A percentile compares a stretch with the other conserved stretches of the same genome.
Conservation (phyloP, 2,329 filamentous ascomycete genomes). For the Scedosporium dehoogii region DNA sequence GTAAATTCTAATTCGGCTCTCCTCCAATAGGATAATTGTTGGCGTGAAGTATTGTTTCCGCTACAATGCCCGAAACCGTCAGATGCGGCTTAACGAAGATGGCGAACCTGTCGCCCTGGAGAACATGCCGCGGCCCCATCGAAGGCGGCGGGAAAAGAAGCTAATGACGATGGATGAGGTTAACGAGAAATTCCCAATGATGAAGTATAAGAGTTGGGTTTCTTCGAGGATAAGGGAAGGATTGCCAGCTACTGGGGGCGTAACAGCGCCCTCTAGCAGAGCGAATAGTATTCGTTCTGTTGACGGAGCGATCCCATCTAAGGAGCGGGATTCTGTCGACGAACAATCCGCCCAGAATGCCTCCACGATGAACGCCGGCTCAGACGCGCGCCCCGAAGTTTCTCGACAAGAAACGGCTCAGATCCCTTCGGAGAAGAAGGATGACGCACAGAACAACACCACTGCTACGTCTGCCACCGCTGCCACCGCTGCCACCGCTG, state of each 20-base stretch:
- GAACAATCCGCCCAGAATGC: conserved; percentile 30
- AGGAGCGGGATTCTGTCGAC: conserved; percentile 33
- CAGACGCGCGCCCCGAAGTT: conserved; percentile 12
- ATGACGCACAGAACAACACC: not conserved
- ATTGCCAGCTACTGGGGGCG: conserved; percentile 72
- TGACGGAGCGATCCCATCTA: conserved; percentile 38
- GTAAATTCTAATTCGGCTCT: too few relatives aligned
- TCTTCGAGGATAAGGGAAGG: conserved; percentile 74
- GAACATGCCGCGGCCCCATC: conserved; percentile 73
- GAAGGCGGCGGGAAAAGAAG: conserved; percentile 90
- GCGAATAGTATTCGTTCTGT: conserved; percentile 63
- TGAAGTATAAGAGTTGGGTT: conserved; percentile 95
- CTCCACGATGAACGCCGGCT: conserved; percentile 12
- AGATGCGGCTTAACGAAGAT: conserved; percentile 65
- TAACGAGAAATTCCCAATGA: conserved; percentile 90
- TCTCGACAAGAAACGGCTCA: conserved; percentile 6
- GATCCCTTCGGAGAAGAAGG: conserved; percentile 11
- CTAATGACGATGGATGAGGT: conserved; percentile 99
- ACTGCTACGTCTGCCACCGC: conserved; percentile 3
- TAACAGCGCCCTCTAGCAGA: conserved; percentile 63
- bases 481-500: too few relatives aligned
- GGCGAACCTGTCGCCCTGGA: conserved; percentile 84
- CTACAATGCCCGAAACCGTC: conserved; percentile 89
- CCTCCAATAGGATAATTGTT: conserved; percentile 78
- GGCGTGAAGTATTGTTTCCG: conserved; percentile 99